These are phyloP conservation scores for Cylindrodendrum hubeiense DNA, from an alignment of 2,329 filamentous ascomycete genomes.

Conservation along the genomic window DNA sequence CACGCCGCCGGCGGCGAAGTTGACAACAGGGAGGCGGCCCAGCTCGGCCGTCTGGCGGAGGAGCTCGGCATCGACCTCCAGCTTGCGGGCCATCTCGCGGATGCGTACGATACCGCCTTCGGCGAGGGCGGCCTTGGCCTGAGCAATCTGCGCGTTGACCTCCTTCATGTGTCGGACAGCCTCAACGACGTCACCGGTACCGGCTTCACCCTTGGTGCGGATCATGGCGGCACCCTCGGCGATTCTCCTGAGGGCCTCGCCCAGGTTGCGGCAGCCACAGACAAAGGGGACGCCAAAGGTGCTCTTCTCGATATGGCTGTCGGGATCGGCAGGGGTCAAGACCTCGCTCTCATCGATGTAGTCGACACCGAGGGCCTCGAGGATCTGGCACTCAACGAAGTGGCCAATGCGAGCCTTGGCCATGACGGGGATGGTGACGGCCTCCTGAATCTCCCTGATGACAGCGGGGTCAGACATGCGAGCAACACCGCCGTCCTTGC, in stretches of 20 bases:
- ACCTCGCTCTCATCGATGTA: conserved; percentile 99
- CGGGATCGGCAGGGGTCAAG: conserved; percentile 91
- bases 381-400: conserved; percentile 98
- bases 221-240: conserved; percentile 98
- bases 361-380: conserved; percentile 94
- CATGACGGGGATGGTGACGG: conserved; percentile 99
- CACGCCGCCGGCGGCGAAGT: conserved; percentile 98
- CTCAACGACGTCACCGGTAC: conserved; percentile 96
- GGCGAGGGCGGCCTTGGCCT: conserved; percentile 80
- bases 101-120: conserved; percentile 64
- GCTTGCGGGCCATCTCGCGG: conserved; percentile 82
- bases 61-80: conserved; percentile 82
- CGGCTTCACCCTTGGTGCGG: conserved; percentile 97
- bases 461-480: conserved; percentile 96
- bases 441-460: conserved; percentile 95
- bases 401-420: conserved; percentile 98
- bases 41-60: conserved; percentile 89
- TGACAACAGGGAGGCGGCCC: conserved; percentile 92
- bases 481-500: conserved; percentile 90
- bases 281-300: conserved; percentile 90
- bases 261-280: conserved; percentile 94
- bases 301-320: conserved; percentile 92
- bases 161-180: conserved; percentile 96
- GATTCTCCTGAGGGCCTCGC: conserved; percentile 91
- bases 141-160: conserved; percentile 84